Evolutionary conservation across 768 basidiomycete genomes (phyloP).

Genomic region (Serendipita indica): DNA sequence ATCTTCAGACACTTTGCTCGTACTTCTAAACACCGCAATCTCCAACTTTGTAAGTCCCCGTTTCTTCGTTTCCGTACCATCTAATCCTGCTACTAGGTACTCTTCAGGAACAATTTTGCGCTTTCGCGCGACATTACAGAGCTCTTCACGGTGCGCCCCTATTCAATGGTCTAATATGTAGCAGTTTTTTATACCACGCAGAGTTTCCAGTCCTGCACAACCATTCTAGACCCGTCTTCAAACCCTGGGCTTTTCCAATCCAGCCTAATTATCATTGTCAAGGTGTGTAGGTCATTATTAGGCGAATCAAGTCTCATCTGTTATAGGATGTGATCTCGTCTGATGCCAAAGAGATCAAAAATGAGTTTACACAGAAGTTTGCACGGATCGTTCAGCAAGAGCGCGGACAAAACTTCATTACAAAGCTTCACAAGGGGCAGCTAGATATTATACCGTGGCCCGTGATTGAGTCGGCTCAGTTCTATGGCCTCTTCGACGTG

Average conservation of each 20-base stretch:
- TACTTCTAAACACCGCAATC: conserved; percentile 49
- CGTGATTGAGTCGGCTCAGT: conserved; percentile 46
- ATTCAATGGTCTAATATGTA: conserved; percentile 26
- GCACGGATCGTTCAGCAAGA: conserved; percentile 46
- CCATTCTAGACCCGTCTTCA: conserved; percentile 40
- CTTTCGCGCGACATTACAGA: conserved; percentile 45
- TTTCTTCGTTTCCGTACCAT: neutral
- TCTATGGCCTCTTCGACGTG: conserved; percentile 39
- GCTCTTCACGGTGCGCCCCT: conserved; percentile 45
- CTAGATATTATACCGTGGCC: conserved; percentile 52
- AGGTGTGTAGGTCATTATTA: conserved; percentile 23
- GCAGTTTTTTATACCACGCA: neutral
- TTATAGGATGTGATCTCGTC: conserved; percentile 46
- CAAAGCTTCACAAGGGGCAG: conserved; percentile 40
- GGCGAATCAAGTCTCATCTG: neutral
- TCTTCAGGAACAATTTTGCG: conserved; percentile 53
- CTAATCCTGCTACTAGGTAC: conserved; percentile 27
- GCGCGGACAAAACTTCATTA: conserved; percentile 47
- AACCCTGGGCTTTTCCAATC: conserved; percentile 48
- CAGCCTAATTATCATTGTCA: conserved; percentile 46
- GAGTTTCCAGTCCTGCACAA: conserved; percentile 17
- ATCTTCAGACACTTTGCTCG: conserved; percentile 36
- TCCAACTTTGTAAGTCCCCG: conserved; percentile 37
- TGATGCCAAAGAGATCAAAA: conserved; percentile 41
- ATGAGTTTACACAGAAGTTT: conserved; percentile 47